Conservation (phyloP, 2,329 filamentous ascomycete species). For the Ophiostoma pallidulum region DNA sequence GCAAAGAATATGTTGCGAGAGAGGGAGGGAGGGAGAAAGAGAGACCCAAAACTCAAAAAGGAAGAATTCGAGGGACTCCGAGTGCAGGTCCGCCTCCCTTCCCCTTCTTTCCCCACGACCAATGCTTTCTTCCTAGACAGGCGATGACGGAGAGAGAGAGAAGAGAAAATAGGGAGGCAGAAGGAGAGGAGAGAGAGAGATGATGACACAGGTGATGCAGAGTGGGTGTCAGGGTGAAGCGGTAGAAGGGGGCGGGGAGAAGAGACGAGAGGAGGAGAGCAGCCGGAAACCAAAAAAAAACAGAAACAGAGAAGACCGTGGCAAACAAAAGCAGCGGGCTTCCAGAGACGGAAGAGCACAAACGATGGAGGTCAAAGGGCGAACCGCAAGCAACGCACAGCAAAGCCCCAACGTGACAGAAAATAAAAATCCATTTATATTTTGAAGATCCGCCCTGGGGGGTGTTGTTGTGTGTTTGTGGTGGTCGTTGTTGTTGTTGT, state of each 20-base stretch:
- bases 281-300: not conserved
- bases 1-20: too few species aligned
- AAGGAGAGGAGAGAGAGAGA: not conserved
- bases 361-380: too few species aligned
- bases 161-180: not conserved
- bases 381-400: too few species aligned
- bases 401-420: not conserved
- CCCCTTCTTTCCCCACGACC: not conserved
- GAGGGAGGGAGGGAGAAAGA: not conserved
- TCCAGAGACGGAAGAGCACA: not conserved
- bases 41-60: conserved; percentile 5
- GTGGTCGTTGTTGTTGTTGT: too few species aligned
- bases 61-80: conserved; percentile 47
- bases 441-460: conserved; percentile 6
- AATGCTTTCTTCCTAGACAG: not conserved
- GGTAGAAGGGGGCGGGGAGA: not conserved
- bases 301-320: not conserved
- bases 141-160: not conserved
- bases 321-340: not conserved
- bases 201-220: too few species aligned
- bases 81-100: conserved; percentile 36
- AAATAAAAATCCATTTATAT: conserved; percentile 11
- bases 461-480: too few species aligned
- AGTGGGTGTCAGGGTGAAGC: not conserved
- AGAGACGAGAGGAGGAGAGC: not conserved